Base-by-base conservation (phyloP, 768 basidiomycete genomes). In the Mycena metata region DNA sequence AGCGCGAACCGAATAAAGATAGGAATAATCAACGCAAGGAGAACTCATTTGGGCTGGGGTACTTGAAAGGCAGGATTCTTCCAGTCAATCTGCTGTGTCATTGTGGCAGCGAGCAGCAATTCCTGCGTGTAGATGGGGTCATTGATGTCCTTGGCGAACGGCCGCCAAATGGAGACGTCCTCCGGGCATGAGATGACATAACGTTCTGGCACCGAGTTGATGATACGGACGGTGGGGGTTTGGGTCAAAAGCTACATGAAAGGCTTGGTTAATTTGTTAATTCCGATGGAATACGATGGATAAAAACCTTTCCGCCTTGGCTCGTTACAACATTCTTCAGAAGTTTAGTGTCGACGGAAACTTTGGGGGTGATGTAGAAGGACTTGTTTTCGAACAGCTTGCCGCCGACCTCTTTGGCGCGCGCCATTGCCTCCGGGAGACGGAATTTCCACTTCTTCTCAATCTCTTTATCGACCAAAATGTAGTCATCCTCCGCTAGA, bases 291-390 rank as follows among this genome's bases (percentile, higher is more conserved):
- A 67, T 39, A 30, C 16, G 2, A 49, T 23, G 42, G 2, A 43
- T 13, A 77, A 83, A 23, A 54, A 94, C 92, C 79, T 88, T 85
- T 0, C 94, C 95, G 5, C 95, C 94, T 69, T 87, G 86, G 0
- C 91, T 88, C 8, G 80, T 78, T 6, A 96, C 83, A 7, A 96
- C 89, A 52, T 87, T 88, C 80, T 88, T 91, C 61, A 96, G 78
- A 41, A 93, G 75, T 71, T 88, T 88, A 47, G 77, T 74, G 54
- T 90, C 89, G 2, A 91, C 81, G 0, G 82, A 75, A 0, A 94
- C 89, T 67, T 85, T 89, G 0, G 86, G 83, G 0, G 94, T 96
- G 56, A 95, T 78, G 71, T 94, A 96, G 79, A 96, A 94, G 0
- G 83, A 87, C 77, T 86, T 86, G 19, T 86, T 86, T 3, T 83